A percentile compares a stretch with the other conserved stretches of the same genome.
Conservation (phyloP, 2,329 filamentous ascomycete species). For the Xylaria sp. region DNA sequence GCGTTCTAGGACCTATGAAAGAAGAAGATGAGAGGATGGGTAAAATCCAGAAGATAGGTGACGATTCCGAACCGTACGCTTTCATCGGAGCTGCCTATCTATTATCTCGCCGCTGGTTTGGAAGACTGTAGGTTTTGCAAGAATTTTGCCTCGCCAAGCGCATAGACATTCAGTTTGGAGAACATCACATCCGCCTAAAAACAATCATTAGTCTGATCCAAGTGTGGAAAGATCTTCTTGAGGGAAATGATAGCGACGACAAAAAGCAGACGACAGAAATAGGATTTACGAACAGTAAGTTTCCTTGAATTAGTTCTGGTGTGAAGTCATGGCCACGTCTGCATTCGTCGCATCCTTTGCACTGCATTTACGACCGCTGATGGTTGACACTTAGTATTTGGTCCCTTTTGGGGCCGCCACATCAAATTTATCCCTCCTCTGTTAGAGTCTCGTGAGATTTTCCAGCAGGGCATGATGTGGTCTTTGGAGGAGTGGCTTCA, state of each 20-base stretch:
- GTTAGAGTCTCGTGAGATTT: slow-evolving; percentile 17
- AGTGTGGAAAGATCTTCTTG: slow-evolving; percentile 1
- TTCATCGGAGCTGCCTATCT: slow-evolving; percentile 25
- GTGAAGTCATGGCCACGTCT: background rate
- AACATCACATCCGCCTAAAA: slow-evolving; percentile 20
- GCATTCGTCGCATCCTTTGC: background rate
- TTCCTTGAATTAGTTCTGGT: background rate
- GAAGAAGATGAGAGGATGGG: background rate
- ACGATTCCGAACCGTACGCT: slow-evolving; percentile 5
- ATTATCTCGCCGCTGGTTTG: slow-evolving; percentile 29
- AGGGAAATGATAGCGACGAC: background rate
- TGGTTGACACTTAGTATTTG: background rate
- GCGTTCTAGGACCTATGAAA: slow-evolving; percentile 1
- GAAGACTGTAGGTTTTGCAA: slow-evolving; percentile 30
- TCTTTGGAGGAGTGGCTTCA: slow-evolving; percentile 28
- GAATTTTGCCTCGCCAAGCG: slow-evolving; percentile 28
- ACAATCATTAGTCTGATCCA: slow-evolving; percentile 5
- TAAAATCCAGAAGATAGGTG: background rate
- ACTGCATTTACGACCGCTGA: background rate
- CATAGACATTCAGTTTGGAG: slow-evolving; percentile 20
- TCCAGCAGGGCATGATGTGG: slow-evolving; percentile 25
- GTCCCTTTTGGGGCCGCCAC: slow-evolving; percentile 9
- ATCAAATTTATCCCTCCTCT: slow-evolving; percentile 22
- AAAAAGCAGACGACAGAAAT: background rate
- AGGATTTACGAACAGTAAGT: slow-evolving; percentile 3